These are phyloP conservation scores for Trichoderma koningiopsis DNA, from an alignment of 2,329 filamentous ascomycete genomes.

Conservation along the genomic window DNA sequence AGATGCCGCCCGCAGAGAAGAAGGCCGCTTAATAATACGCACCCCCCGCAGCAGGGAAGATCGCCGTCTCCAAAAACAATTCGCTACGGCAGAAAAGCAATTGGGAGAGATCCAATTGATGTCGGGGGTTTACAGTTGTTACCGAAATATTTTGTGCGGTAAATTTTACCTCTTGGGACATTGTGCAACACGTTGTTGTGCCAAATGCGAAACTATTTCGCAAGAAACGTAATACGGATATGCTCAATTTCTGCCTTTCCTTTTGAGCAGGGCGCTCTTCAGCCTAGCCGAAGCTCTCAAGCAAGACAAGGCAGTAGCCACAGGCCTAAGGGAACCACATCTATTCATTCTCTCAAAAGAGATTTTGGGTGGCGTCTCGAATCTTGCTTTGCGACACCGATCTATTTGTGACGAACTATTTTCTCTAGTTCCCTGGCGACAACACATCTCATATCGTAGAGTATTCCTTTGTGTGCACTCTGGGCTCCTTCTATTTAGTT, in stretches of 20 bases:
- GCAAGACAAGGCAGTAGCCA: too few relatives aligned
- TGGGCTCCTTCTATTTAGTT: not conserved
- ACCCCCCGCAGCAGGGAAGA: not conserved
- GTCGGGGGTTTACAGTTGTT: too few relatives aligned
- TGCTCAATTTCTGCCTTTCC: too few relatives aligned
- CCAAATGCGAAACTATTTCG: too few relatives aligned
- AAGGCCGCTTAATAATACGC: not conserved
- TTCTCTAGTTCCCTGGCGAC: not conserved
- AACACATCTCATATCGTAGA: not conserved
- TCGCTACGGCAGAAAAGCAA: not conserved
- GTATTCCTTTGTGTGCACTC: not conserved
- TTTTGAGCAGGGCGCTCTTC: too few relatives aligned
- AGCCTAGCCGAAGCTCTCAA: too few relatives aligned
- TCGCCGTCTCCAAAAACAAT: not conserved
- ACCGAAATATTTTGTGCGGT: too few relatives aligned
- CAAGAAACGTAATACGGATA: too few relatives aligned
- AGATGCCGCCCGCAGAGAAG: not conserved
- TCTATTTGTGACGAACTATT: not conserved
- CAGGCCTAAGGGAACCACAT: too few relatives aligned
- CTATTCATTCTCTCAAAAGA: too few relatives aligned
- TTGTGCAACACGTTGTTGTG: too few relatives aligned
- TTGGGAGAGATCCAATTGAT: not conserved
- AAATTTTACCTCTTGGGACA: too few relatives aligned
- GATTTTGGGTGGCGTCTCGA: not conserved
- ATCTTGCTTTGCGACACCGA: rapidly evolving